Evolutionary conservation across 345 rosid species (phyloP).

Genomic region (Trapa bicornis): DNA sequence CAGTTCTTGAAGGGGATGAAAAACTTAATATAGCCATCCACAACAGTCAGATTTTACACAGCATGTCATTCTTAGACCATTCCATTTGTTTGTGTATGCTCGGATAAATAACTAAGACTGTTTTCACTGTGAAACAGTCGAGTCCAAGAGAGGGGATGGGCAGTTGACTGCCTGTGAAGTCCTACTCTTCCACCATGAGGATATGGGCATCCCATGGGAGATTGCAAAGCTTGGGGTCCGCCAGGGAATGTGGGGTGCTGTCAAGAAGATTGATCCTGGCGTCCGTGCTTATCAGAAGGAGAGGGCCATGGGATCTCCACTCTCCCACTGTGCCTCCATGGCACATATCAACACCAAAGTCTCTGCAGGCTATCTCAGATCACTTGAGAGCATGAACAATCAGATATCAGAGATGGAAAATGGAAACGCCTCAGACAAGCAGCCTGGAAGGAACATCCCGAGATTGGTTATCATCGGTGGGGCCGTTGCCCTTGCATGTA

Average conservation of each 20-base stretch:
- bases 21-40: too few relatives aligned
- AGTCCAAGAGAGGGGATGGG: constrained; percentile 83
- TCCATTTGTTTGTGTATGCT: not conserved
- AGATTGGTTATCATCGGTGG: constrained; percentile 69
- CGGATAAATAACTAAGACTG: not conserved
- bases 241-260: constrained; percentile 99
- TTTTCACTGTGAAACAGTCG: constrained; percentile 34
- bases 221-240: constrained; percentile 88
- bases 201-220: constrained; percentile 98
- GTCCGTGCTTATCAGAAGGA: constrained; percentile 58
- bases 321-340: constrained; percentile 58
- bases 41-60: too few relatives aligned
- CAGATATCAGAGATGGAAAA: constrained; percentile 18
- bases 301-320: constrained; percentile 42
- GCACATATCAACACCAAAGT: constrained; percentile 86
- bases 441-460: constrained; percentile 38
- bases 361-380: constrained; percentile 41
- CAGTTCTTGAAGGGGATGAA: too few relatives aligned
- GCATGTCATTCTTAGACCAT: not conserved
- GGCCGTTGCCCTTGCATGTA: constrained; percentile 76
- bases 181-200: constrained; percentile 80
- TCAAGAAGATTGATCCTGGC: constrained; percentile 86
- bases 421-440: constrained; percentile 26
- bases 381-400: constrained; percentile 32
- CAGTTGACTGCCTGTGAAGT: constrained; percentile 81